A percentile compares a stretch with the other conserved stretches of the same genome.
phyloP scores from a whole-genome alignment of 768 basidiomycete genomes.

The Russula brevipes region DNA sequence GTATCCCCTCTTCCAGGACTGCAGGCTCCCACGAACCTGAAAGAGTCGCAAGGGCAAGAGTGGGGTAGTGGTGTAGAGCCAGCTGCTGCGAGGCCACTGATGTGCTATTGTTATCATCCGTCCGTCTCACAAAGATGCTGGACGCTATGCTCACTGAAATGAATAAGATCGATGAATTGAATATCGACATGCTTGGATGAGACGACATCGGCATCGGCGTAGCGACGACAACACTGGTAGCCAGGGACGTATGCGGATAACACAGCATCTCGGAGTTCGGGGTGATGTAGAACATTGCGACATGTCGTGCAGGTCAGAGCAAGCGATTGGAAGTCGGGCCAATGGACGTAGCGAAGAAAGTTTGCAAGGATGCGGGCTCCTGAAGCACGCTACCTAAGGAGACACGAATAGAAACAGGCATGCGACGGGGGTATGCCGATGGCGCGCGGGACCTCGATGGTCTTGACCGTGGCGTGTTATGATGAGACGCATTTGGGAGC shows the following conservation, averaged over 20 bases:
- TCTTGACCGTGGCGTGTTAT: background rate
- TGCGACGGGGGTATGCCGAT: background rate
- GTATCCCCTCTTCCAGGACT: slow-evolving; percentile 33
- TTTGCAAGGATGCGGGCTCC: slow-evolving; percentile 34
- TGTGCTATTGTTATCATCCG: background rate
- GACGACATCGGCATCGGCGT: slow-evolving; percentile 39
- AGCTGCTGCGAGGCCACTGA: slow-evolving; percentile 61
- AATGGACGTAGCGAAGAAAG: slow-evolving; percentile 33
- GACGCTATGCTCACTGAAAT: slow-evolving; percentile 51
- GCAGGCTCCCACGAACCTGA: slow-evolving; percentile 35
- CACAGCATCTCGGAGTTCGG: slow-evolving; percentile 36
- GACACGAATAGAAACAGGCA: slow-evolving; percentile 13
- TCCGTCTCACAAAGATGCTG: slow-evolving; percentile 6
- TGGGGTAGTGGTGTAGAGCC: slow-evolving; percentile 66
- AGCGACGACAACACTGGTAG: slow-evolving; percentile 43
- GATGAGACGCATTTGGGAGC: background rate
- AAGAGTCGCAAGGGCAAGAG: slow-evolving; percentile 55
- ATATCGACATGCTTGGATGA: slow-evolving; percentile 46
- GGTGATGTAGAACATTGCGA: slow-evolving; percentile 32
- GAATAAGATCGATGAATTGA: slow-evolving; percentile 53
- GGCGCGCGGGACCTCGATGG: background rate
- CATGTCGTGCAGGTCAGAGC: slow-evolving; percentile 35
- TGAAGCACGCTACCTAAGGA: slow-evolving; percentile 31
- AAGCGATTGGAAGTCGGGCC: slow-evolving; percentile 41
- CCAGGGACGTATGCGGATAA: slow-evolving; percentile 53